phyloP scores from a whole-genome alignment of 371 early-diverging fungal species.

The Syncephalis plumigaleata region DNA sequence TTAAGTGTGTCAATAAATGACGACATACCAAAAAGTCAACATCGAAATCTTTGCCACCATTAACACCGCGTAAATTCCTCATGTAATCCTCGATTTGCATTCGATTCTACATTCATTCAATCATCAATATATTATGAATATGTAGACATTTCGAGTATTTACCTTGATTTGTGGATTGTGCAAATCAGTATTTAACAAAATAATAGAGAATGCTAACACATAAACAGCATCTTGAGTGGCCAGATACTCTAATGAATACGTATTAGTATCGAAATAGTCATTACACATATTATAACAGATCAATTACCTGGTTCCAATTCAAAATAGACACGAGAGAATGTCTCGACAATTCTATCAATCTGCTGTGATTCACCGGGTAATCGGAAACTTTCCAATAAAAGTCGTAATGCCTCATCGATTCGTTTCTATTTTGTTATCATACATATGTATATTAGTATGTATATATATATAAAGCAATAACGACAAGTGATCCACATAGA shows the following conservation, averaged over 20 bases:
- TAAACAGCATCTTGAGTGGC: constrained; percentile 55
- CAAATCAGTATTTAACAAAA: constrained; percentile 90
- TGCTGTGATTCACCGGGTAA: constrained; percentile 90
- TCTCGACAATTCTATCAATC: constrained; percentile 79
- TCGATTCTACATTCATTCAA: not conserved
- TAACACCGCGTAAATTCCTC: constrained; percentile 61
- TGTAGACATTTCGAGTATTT: constrained; percentile 4
- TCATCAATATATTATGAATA: not conserved
- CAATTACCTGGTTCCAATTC: constrained; percentile 22
- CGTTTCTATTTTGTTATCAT: constrained; percentile 44
- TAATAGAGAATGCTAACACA: constrained; percentile 70
- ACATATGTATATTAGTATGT: no score
- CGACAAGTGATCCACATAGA: not conserved
- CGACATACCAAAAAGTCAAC: constrained; percentile 40
- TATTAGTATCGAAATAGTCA: not conserved
- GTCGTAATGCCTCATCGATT: constrained; percentile 74
- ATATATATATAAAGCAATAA: not conserved
- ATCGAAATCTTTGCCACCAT: constrained; percentile 51
- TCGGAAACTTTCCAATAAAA: constrained; percentile 69
- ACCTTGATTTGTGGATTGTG: constrained; percentile 72
- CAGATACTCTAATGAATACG: constrained; percentile 18
- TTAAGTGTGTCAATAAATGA: not conserved
- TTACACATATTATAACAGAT: not conserved
- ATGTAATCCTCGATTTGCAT: constrained; percentile 78
- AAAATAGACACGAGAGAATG: constrained; percentile 65